These are phyloP conservation scores for Fonticula alba DNA, from an alignment of 78 protist species.

Conservation along the genomic window DNA sequence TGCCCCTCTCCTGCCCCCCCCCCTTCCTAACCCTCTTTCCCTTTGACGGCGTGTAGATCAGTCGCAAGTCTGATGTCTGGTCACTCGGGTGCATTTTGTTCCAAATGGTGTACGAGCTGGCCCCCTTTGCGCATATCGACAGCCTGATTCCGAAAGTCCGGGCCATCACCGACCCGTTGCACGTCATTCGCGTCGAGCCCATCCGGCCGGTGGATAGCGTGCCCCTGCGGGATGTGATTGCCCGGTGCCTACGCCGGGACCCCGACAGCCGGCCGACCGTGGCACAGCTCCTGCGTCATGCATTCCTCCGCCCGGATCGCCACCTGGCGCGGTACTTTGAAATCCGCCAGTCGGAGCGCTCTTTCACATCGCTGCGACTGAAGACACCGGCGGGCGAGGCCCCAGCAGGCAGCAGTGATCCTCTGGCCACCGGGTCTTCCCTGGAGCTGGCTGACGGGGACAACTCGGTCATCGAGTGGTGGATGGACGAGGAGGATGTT, in stretches of 20 bases:
- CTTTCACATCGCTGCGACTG: too few relatives aligned
- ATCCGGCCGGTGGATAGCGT: slow-evolving; percentile 5
- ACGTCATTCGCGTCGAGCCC: slow-evolving; percentile 17
- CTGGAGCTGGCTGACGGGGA: too few relatives aligned
- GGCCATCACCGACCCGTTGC: slow-evolving; percentile 31
- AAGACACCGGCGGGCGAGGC: too few relatives aligned
- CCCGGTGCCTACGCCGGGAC: slow-evolving; percentile 34
- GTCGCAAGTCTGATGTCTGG: slow-evolving; percentile 73
- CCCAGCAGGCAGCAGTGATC: too few relatives aligned
- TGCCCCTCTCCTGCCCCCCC: background rate
- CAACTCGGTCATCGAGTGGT: too few relatives aligned
- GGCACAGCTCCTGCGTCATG: slow-evolving; percentile 41
- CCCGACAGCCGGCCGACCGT: slow-evolving; percentile 38
- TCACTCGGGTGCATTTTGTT: slow-evolving; percentile 80
- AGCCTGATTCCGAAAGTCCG: slow-evolving; percentile 19
- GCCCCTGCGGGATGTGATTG: slow-evolving; percentile 28
- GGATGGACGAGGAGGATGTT: too few relatives aligned
- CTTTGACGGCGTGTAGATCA: slow-evolving; percentile 16
- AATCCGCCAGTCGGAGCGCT: too few relatives aligned
- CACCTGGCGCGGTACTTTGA: too few relatives aligned
- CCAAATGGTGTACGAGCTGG: slow-evolving; percentile 55
- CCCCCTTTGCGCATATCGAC: slow-evolving; percentile 41
- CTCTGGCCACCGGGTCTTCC: too few relatives aligned
- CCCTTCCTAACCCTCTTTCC: too few relatives aligned
- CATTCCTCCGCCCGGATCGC: slow-evolving; percentile 30